These are phyloP conservation scores for Fusarium xylarioides DNA, from an alignment of 2,329 filamentous ascomycete species.

Conservation along the genomic window DNA sequence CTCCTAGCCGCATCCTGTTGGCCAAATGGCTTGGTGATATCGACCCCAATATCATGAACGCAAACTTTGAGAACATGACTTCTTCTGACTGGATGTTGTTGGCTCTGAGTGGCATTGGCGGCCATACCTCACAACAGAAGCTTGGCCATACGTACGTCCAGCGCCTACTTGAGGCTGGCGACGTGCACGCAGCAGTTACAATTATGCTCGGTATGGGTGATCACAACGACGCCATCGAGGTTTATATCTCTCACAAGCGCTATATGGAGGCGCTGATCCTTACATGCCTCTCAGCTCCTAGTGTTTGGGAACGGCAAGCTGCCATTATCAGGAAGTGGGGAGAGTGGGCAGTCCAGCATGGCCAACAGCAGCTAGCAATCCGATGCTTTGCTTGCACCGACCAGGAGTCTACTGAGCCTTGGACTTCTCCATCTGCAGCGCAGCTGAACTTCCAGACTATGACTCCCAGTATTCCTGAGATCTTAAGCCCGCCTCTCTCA, in stretches of 20 bases:
- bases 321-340: conserved; percentile 94
- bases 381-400: conserved; percentile 93
- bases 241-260: conserved; percentile 90
- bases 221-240: conserved; percentile 92
- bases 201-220: conserved; percentile 94
- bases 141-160: conserved; percentile 91
- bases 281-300: conserved; percentile 81
- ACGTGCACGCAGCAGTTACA: conserved; percentile 90
- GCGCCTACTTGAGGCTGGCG: conserved; percentile 85
- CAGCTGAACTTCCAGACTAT: conserved; percentile 66
- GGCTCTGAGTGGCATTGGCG: conserved; percentile 87
- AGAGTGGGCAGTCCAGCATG: conserved; percentile 86
- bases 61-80: conserved; percentile 86
- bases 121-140: conserved; percentile 81
- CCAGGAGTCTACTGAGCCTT: conserved; percentile 83
- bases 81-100: conserved; percentile 97
- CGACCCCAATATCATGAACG: conserved; percentile 80
- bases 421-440: conserved; percentile 83
- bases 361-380: conserved; percentile 89
- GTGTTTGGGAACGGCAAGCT: conserved; percentile 90
- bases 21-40: conserved; percentile 93
- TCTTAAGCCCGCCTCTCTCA: conserved; percentile 77
- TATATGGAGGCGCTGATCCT: conserved; percentile 94
- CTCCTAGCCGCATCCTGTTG: conserved; percentile 81
- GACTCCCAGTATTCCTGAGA: conserved; percentile 64